These are phyloP conservation scores for Entomortierella parvispora DNA, from an alignment of 192 early-diverging fungal species.

Conservation along the genomic window DNA sequence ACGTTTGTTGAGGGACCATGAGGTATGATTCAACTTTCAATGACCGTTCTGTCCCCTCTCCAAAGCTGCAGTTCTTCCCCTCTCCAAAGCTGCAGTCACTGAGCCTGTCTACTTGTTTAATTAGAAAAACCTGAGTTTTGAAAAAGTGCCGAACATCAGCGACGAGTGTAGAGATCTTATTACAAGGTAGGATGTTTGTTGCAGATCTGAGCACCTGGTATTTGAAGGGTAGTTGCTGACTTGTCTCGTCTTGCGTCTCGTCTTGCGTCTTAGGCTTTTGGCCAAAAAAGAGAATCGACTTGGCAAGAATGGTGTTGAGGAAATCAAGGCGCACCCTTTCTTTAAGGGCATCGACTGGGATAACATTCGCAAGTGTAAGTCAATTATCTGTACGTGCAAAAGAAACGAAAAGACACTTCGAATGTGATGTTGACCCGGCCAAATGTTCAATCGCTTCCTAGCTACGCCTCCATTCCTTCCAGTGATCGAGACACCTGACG, in stretches of 20 bases:
- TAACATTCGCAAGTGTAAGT: constrained; percentile 58
- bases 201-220: background rate
- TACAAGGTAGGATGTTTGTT: constrained; percentile 3
- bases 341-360: constrained; percentile 74
- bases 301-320: constrained; percentile 66
- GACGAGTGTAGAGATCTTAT: constrained; percentile 68
- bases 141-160: constrained; percentile 42
- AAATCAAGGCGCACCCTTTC: constrained; percentile 75
- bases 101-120: background rate
- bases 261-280: constrained; percentile 63
- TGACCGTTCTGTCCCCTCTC: no score
- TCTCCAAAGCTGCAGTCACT: no score
- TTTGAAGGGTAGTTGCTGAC: background rate
- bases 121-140: constrained; percentile 78
- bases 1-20: constrained; percentile 83
- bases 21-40: constrained; percentile 56
- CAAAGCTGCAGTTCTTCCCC: no score
- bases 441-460: background rate
- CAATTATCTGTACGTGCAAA: no score
- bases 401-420: no score
- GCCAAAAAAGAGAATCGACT: constrained; percentile 77
- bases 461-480: constrained; percentile 86
- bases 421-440: no score
- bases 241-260: background rate
- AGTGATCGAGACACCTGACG: constrained; percentile 84